phyloP scores from a whole-genome alignment of 495 filamentous ascomycete species.

The Ramalina peruviana region DNA sequence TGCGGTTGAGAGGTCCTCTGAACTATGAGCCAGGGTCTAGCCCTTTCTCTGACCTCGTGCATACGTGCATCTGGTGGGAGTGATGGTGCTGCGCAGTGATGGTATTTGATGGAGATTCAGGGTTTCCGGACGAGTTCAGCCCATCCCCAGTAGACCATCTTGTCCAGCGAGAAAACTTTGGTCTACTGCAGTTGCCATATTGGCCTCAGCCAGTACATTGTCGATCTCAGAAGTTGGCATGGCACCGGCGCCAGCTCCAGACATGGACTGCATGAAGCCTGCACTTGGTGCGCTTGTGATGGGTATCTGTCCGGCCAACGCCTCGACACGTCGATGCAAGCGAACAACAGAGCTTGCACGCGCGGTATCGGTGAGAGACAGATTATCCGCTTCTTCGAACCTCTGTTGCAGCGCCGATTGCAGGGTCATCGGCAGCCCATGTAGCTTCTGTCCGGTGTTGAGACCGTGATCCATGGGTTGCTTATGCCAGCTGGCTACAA shows the following conservation, averaged over 20 bases:
- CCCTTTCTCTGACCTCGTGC: too few relatives aligned
- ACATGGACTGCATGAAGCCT: constrained; percentile 26
- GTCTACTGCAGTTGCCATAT: constrained; percentile 8
- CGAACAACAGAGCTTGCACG: constrained; percentile 63
- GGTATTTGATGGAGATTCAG: too few relatives aligned
- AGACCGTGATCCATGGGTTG: constrained; percentile 20
- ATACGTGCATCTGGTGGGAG: too few relatives aligned
- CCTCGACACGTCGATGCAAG: constrained; percentile 60
- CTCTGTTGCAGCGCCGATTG: constrained; percentile 56
- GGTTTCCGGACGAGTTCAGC: background rate
- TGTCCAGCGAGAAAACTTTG: constrained; percentile 6
- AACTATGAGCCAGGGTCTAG: too few relatives aligned
- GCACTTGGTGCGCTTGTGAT: constrained; percentile 30
- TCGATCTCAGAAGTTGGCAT: constrained; percentile 24
- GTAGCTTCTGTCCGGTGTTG: constrained; percentile 21
- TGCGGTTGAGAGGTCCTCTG: too few relatives aligned
- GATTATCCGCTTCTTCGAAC: constrained; percentile 45
- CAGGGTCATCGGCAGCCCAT: constrained; percentile 32
- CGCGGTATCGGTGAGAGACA: constrained; percentile 44
- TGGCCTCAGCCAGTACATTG: constrained; percentile 33
- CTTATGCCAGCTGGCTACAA: constrained; percentile 50
- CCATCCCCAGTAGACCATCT: constrained; percentile 7
- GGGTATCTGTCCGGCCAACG: constrained; percentile 31
- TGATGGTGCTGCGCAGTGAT: too few relatives aligned
- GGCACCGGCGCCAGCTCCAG: constrained; percentile 23